A percentile compares a stretch with the other conserved stretches of the same genome.
Evolutionary conservation across 345 rosid genomes (phyloP).

Genomic region (Brassica rapa): DNA sequence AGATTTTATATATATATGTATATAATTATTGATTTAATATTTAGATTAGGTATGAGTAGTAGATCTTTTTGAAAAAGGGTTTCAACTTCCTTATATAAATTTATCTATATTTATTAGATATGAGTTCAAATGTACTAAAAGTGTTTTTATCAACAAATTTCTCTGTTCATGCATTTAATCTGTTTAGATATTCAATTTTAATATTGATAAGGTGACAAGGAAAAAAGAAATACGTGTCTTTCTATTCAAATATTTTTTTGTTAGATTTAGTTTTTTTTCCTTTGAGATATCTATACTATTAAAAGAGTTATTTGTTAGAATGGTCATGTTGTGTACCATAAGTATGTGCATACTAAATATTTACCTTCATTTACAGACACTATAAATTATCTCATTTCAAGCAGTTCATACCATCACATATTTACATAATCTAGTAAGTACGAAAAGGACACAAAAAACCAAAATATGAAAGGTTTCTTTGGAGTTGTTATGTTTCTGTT

Average conservation of each 20-base stretch:
- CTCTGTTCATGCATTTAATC: not conserved
- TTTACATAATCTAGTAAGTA: not conserved
- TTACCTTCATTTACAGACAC: not conserved
- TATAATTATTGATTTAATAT: not conserved
- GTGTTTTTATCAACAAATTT: not conserved
- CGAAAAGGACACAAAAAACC: not conserved
- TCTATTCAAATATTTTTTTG: not conserved
- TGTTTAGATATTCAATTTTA: not conserved
- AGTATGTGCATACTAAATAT: not conserved
- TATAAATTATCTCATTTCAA: not conserved
- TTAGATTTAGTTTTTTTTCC: not conserved
- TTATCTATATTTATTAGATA: not conserved
- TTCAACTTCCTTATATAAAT: not conserved
- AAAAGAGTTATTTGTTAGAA: not conserved
- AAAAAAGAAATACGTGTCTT: not conserved
- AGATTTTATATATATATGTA: not conserved
- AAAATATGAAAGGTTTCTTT: slow-evolving; percentile 13
- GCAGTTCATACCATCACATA: not conserved
- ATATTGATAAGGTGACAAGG: not conserved
- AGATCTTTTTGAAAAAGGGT: not conserved
- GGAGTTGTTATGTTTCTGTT: slow-evolving; percentile 20
- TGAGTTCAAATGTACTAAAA: not conserved
- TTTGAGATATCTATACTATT: not conserved
- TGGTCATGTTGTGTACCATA: not conserved
- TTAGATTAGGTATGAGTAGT: not conserved